These are phyloP conservation scores for Chernovozyma aurita DNA, from an alignment of 1,139 yeast species.

Conservation along the genomic window DNA sequence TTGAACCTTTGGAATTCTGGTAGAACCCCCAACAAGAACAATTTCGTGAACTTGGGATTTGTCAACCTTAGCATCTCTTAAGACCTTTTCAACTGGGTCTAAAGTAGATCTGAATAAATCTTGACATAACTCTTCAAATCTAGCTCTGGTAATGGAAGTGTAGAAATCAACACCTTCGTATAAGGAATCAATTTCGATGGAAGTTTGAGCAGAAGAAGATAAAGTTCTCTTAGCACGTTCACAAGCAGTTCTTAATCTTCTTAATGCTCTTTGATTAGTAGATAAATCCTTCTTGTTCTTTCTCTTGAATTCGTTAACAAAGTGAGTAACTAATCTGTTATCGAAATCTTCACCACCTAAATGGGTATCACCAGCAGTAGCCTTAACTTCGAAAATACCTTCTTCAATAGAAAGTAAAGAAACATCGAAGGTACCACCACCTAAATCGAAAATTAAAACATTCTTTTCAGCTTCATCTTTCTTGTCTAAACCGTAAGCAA, in stretches of 20 bases:
- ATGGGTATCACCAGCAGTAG: conserved; percentile 99
- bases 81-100: conserved; percentile 38
- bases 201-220: conserved; percentile 35
- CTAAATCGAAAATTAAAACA: conserved; percentile 90
- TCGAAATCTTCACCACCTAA: conserved; percentile 99
- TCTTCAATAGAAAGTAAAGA: conserved; percentile 95
- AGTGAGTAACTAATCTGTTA: conserved; percentile 73
- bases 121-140: conserved; percentile 38
- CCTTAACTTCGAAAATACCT: conserved; percentile 99
- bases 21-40: conserved; percentile 39
- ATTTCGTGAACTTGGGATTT: conserved; percentile 34
- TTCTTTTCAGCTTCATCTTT: conserved; percentile 70
- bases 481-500: conserved; percentile 97
- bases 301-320: conserved; percentile 34
- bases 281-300: conserved; percentile 36
- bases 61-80: conserved; percentile 37
- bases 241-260: conserved; percentile 40
- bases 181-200: conserved; percentile 35
- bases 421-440: conserved; percentile 99
- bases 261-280: conserved; percentile 35
- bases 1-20: conserved; percentile 40
- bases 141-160: conserved; percentile 38
- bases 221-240: conserved; percentile 40
- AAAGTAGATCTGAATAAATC: conserved; percentile 37
- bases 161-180: conserved; percentile 38